Percentiles rank a stretch among this genome's conserved stretches.
phyloP scores from a whole-genome alignment of 768 basidiomycete genomes.

The Saitozyma podzolica region DNA sequence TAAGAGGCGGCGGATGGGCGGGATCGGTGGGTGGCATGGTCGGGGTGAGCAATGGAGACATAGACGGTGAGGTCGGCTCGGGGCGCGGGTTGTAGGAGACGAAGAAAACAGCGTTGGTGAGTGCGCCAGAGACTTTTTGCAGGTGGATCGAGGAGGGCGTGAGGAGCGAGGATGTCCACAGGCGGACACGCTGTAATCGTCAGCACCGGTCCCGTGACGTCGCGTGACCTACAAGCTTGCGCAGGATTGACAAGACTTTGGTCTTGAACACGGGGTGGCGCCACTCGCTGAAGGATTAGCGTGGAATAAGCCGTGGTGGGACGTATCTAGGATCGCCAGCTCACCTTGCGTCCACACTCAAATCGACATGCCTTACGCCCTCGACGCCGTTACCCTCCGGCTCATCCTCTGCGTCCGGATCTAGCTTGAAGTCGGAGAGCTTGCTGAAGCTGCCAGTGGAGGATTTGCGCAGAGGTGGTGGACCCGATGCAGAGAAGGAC shows the following conservation, averaged over 20 bases:
- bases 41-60: conserved; percentile 37
- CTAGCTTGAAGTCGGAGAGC: conserved; percentile 43
- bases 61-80: conserved; percentile 40
- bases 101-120: conserved; percentile 97
- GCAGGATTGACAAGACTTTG: conserved; percentile 42
- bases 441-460: conserved; percentile 43
- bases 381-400: conserved; percentile 22
- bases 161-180: conserved; percentile 48
- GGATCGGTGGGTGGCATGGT: conserved; percentile 34
- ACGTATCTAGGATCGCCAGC: neutral
- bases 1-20: conserved; percentile 56
- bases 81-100: conserved; percentile 64
- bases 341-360: conserved; percentile 45
- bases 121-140: conserved; percentile 79
- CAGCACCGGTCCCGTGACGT: neutral
- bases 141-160: conserved; percentile 58
- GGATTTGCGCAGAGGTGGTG: conserved; percentile 33
- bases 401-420: conserved; percentile 16
- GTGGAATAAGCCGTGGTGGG: neutral
- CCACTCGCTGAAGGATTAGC: conserved; percentile 37
- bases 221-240: conserved; percentile 31
- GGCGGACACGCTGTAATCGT: conserved; percentile 36
- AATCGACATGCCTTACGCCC: conserved; percentile 40
- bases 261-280: conserved; percentile 49
- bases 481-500: neutral